These are phyloP conservation scores for Dalbergia oliveri DNA, from an alignment of 306 rosid species.

Conservation along the genomic window DNA sequence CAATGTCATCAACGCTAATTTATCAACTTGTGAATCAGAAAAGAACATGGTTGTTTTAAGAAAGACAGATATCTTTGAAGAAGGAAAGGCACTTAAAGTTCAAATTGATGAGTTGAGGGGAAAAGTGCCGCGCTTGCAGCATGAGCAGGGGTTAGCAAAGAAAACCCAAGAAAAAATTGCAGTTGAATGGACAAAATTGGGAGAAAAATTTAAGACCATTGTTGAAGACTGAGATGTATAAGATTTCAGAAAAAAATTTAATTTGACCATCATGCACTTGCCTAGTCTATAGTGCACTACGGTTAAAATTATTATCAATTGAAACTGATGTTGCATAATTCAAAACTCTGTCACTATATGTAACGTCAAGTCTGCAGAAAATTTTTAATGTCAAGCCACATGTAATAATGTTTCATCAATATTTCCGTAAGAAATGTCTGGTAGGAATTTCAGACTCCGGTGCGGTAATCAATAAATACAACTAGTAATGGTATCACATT, in stretches of 20 bases:
- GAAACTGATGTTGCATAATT: too few species aligned
- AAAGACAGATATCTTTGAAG: constrained; percentile 23
- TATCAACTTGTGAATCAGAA: neutral
- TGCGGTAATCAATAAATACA: neutral
- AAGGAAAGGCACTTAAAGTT: neutral
- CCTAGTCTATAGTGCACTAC: neutral
- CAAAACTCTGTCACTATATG: neutral
- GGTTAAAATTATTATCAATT: too few species aligned
- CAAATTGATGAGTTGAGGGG: constrained; percentile 15
- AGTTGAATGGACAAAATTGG: neutral
- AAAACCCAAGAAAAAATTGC: neutral
- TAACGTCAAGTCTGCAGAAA: neutral
- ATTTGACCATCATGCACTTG: too few species aligned
- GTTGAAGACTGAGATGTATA: neutral
- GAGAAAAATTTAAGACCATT: neutral
- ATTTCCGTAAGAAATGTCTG: too few species aligned
- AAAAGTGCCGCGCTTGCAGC: neutral
- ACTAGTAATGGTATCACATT: neutral
- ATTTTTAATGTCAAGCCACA: too few species aligned
- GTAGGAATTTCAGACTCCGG: too few species aligned
- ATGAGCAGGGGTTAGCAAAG: neutral
- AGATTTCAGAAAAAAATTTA: neutral
- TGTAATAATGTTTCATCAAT: too few species aligned
- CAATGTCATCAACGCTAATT: neutral
- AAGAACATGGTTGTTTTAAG: neutral